Base-by-base conservation (phyloP, 2,329 filamentous ascomycete genomes). In the Fusarium citri region DNA sequence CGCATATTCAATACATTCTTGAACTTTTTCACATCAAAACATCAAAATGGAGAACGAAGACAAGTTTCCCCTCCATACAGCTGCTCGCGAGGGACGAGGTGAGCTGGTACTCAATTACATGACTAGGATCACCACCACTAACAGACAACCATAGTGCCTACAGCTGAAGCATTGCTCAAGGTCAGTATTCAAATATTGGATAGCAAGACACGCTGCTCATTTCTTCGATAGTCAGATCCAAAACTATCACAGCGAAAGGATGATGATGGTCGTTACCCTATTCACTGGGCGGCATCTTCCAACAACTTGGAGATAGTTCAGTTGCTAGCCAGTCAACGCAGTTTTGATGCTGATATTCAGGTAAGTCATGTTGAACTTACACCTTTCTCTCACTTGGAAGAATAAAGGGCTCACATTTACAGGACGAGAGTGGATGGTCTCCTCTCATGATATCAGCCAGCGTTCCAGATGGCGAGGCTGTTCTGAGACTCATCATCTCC, bases 221-320 rank as follows among this genome's bases (percentile, higher is more conserved):
- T 6, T 34, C 5, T 18, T n/a, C 25, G 14, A 31, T 58, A 95
- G 91, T 89, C 90, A 72, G 94, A 97, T 76, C 90, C 92, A 4
- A 94, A 92, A 75, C 87, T 97, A 41, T 90, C 93, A 26, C 85
- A 83, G 48, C 80, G 80, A 61, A 89, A 90, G 75, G 96, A 99
- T 76, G 91, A 93, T 50, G 96, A 99, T 79, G 93, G 94, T 18
- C 92, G 96, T 46, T 88, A 97, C 40, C 91, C 96, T 4, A 89
- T 98, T 60, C 96, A 99, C 84, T 99, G 96, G 96, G 95, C 96
- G 0, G 89, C 90, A 3, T 96, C 94, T 23, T 92, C 92, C 79
- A 97, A 96, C 78, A 91, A 89, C 72, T 81, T 91, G 9, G 87
- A 90, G 25, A 94, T 98, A 63, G 89, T 93, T 20, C 85, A 91